phyloP scores from a whole-genome alignment of 2,329 filamentous ascomycete species.

The Fusarium subtropicale region DNA sequence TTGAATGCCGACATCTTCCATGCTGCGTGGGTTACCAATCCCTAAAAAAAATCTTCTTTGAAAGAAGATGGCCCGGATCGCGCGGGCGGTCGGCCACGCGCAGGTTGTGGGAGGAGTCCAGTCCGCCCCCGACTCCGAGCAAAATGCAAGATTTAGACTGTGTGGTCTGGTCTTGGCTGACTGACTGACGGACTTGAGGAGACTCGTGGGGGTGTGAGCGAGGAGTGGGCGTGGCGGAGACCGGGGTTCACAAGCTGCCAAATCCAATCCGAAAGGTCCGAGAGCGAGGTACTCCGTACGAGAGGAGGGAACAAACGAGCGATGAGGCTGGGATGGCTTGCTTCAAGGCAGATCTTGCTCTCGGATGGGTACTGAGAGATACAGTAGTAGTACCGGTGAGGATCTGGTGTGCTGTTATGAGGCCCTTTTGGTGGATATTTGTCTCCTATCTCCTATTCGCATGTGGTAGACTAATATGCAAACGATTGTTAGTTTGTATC shows the following conservation, averaged over 20 bases:
- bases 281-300: slow-evolving; percentile 18
- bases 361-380: background rate
- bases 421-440: slow-evolving; percentile 28
- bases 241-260: slow-evolving; percentile 25
- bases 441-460: slow-evolving; percentile 24
- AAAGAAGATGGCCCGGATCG: slow-evolving; percentile 33
- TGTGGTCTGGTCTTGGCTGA: slow-evolving; percentile 35
- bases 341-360: slow-evolving; percentile 12
- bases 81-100: slow-evolving; percentile 45
- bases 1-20: slow-evolving; percentile 53
- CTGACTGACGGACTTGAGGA: slow-evolving; percentile 16
- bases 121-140: slow-evolving; percentile 41
- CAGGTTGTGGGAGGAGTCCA: slow-evolving; percentile 38
- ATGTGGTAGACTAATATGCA: slow-evolving; percentile 22
- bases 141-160: slow-evolving; percentile 27
- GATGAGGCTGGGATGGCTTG: slow-evolving; percentile 34
- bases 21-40: slow-evolving; percentile 47
- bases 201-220: slow-evolving; percentile 36
- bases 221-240: slow-evolving; percentile 36
- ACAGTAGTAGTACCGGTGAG: slow-evolving; percentile 14
- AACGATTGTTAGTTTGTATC: slow-evolving; percentile 29
- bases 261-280: slow-evolving; percentile 40
- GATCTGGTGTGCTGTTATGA: slow-evolving; percentile 21
- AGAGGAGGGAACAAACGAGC: slow-evolving; percentile 9
- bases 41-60: slow-evolving; percentile 39